phyloP scores from a whole-genome alignment of 148 eudicot species.

The Dysphania ambrosioides region DNA sequence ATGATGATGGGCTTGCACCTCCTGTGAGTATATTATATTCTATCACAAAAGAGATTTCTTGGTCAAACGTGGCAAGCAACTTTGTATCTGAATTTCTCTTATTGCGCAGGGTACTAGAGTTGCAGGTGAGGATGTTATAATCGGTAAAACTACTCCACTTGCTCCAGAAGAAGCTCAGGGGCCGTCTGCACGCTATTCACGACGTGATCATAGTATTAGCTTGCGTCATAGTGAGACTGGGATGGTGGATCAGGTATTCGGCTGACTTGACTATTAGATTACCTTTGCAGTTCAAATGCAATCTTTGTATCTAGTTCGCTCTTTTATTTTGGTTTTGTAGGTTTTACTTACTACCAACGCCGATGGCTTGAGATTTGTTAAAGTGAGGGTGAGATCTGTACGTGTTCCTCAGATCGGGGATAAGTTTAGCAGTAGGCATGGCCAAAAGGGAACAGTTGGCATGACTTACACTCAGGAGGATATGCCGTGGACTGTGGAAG shows the following conservation, averaged over 20 bases:
- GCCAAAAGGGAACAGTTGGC: constrained; percentile 96
- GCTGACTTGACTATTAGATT: constrained; percentile 2
- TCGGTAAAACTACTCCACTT: constrained; percentile 95
- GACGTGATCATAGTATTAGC: constrained; percentile 89
- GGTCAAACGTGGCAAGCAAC: not conserved
- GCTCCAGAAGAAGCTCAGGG: constrained; percentile 80
- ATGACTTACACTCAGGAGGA: constrained; percentile 99
- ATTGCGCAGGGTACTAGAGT: constrained; percentile 77
- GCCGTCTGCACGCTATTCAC: constrained; percentile 71
- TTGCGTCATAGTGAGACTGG: constrained; percentile 96
- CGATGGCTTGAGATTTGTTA: constrained; percentile 91
- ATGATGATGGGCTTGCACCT: constrained; percentile 98
- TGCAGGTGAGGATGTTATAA: constrained; percentile 95
- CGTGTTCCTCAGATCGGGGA: constrained; percentile 97
- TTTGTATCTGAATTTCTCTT: constrained; percentile 16
- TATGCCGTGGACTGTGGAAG: constrained; percentile 97
- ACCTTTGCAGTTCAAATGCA: not conserved
- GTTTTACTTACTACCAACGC: constrained; percentile 89
- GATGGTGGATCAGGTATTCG: constrained; percentile 79
- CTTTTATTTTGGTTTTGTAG: constrained; percentile 31
- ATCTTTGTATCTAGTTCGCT: constrained; percentile 4
- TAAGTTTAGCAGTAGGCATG: constrained; percentile 94
- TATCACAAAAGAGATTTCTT: not conserved
- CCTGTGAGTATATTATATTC: constrained; percentile 53
- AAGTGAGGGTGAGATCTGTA: constrained; percentile 94